These are phyloP conservation scores for Botryotinia calthae DNA, from an alignment of 2,329 filamentous ascomycete species.

Conservation along the genomic window DNA sequence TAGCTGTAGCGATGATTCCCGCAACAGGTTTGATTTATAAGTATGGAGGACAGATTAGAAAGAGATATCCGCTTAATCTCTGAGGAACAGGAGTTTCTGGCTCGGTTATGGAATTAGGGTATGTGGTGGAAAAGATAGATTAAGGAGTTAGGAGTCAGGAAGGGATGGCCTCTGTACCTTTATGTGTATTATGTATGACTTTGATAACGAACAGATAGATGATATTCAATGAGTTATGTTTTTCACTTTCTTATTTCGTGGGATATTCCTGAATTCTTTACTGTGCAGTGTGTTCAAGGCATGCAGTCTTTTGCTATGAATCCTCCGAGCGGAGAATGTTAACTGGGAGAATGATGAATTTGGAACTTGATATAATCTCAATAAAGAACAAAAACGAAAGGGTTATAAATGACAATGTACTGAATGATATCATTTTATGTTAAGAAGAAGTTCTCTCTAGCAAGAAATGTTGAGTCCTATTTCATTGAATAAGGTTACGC, in stretches of 20 bases:
- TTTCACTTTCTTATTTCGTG: background rate
- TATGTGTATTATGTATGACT: background rate
- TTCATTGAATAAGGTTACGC: background rate
- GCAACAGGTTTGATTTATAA: constrained; percentile 39
- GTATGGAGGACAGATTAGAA: constrained; percentile 20
- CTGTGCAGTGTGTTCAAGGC: background rate
- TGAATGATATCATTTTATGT: background rate
- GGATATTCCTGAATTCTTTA: background rate
- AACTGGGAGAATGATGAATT: background rate
- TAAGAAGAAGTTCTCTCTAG: background rate
- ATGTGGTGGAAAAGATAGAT: background rate
- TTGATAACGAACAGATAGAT: background rate
- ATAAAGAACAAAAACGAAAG: background rate
- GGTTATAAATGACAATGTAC: background rate
- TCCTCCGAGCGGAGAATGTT: background rate
- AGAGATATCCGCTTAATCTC: constrained; percentile 15
- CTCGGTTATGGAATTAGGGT: background rate
- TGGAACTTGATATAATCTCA: background rate
- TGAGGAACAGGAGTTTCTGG: background rate
- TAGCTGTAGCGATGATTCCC: constrained; percentile 48
- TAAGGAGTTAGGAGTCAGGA: background rate
- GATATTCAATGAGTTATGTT: background rate
- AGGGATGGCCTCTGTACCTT: background rate
- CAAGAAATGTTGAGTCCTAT: background rate
- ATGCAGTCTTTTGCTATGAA: background rate